Evolutionary conservation across 2,329 filamentous ascomycete genomes (phyloP).

Genomic region (Aspergillus persii): DNA sequence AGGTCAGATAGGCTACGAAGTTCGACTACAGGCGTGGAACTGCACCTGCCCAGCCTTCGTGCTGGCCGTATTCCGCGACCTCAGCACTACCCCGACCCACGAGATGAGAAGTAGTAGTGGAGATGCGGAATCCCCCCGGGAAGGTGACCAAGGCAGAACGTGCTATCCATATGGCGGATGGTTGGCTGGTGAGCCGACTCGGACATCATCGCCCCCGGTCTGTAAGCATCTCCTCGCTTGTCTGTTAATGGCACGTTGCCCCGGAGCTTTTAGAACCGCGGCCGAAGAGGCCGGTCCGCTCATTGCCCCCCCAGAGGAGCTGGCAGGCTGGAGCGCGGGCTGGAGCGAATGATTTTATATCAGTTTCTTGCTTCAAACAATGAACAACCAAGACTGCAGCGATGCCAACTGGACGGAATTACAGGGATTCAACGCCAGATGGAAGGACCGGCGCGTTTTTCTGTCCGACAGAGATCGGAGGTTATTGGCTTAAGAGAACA

Average conservation of each 20-base stretch:
- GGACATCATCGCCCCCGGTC: slow-evolving; percentile 37
- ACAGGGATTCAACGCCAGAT: not conserved
- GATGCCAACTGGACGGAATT: not conserved
- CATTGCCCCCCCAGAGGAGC: slow-evolving; percentile 61
- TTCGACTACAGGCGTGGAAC: slow-evolving; percentile 75
- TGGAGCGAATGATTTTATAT: slow-evolving; percentile 33
- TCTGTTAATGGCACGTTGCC: slow-evolving; percentile 67
- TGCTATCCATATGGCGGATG: slow-evolving; percentile 37
- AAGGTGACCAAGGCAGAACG: slow-evolving; percentile 2
- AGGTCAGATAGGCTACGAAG: slow-evolving; percentile 58
- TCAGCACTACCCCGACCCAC: slow-evolving; percentile 23
- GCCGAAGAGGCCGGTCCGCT: slow-evolving; percentile 49
- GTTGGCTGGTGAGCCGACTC: slow-evolving; percentile 22
- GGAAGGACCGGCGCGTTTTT: not conserved
- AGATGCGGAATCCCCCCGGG: slow-evolving; percentile 10
- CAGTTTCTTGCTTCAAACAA: not conserved
- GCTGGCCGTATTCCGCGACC: slow-evolving; percentile 63
- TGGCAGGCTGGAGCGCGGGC: slow-evolving; percentile 66
- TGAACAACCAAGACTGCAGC: not conserved
- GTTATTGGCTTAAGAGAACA: not conserved
- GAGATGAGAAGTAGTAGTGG: not conserved
- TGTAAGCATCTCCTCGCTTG: slow-evolving; percentile 93
- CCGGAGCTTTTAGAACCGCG: slow-evolving; percentile 54
- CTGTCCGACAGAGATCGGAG: not conserved
- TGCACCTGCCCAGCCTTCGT: slow-evolving; percentile 87